Evolutionary conservation across 805 yeast genomes (phyloP).

Genomic region (Metschnikowia dekortorum): DNA sequence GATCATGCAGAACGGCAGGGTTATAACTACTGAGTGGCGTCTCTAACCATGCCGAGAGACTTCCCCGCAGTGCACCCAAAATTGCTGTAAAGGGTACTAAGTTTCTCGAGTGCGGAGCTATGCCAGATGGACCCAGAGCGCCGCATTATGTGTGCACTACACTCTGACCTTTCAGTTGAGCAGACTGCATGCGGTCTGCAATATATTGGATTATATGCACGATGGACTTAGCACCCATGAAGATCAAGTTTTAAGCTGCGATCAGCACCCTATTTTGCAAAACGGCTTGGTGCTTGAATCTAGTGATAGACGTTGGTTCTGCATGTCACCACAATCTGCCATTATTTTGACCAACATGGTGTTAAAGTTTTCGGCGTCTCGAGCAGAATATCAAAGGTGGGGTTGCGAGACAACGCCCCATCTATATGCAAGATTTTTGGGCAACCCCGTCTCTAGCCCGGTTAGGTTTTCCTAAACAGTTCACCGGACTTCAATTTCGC

Average conservation of each 20-base stretch:
- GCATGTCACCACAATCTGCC: neutral
- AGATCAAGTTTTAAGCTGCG: neutral
- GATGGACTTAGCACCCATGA: neutral
- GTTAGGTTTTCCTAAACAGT: neutral
- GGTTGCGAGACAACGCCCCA: neutral
- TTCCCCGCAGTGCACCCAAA: conserved; percentile 5
- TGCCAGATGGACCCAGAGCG: neutral
- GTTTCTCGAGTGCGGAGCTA: neutral
- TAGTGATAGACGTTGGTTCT: too few species aligned
- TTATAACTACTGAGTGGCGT: neutral
- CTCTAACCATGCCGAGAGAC: neutral
- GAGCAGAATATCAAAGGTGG: neutral
- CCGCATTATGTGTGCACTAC: conserved; percentile 1
- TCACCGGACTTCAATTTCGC: neutral
- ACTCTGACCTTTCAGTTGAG: neutral
- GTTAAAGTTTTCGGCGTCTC: neutral
- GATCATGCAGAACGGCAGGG: neutral
- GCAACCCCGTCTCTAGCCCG: neutral
- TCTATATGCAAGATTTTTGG: conserved; percentile 1
- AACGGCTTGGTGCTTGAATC: too few species aligned
- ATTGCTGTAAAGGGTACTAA: conserved; percentile 2
- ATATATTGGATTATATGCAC: neutral
- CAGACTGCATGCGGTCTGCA: neutral
- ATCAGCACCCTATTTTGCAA: too few species aligned
- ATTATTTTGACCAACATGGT: neutral